Evolutionary conservation across 495 filamentous ascomycete species (phyloP).

Genomic region (Pyrenula massariospora): DNA sequence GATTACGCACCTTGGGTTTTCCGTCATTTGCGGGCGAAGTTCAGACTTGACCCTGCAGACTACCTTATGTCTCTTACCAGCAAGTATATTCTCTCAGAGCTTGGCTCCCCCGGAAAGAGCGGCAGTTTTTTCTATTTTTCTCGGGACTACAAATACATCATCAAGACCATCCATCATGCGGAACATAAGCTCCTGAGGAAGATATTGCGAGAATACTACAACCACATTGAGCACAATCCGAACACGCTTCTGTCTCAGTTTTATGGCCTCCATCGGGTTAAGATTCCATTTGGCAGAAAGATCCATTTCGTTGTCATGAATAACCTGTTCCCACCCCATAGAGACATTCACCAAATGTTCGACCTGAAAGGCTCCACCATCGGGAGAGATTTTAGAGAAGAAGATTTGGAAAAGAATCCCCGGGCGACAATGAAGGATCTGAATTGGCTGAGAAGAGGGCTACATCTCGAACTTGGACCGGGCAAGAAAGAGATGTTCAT

Average conservation of each 20-base stretch:
- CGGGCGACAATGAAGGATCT: slow-evolving; percentile 91
- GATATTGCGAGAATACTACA: slow-evolving; percentile 86
- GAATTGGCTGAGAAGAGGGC: slow-evolving; percentile 84
- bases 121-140: slow-evolving; percentile 99
- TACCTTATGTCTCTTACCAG: slow-evolving; percentile 97
- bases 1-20: slow-evolving; percentile 99
- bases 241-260: slow-evolving; percentile 97
- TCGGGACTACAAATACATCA: slow-evolving; percentile 99
- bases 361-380: slow-evolving; percentile 97
- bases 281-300: slow-evolving; percentile 96
- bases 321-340: slow-evolving; percentile 94
- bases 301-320: slow-evolving; percentile 99
- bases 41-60: slow-evolving; percentile 88
- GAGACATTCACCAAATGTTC: slow-evolving; percentile 94
- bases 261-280: slow-evolving; percentile 94
- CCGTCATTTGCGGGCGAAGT: slow-evolving; percentile 78
- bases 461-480: slow-evolving; percentile 77
- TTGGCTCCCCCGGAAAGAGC: slow-evolving; percentile 95
- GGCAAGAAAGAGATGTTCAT: slow-evolving; percentile 78
- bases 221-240: slow-evolving; percentile 85
- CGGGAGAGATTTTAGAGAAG: slow-evolving; percentile 81
- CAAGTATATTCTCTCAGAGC: slow-evolving; percentile 95
- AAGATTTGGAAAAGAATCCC: slow-evolving; percentile 77
- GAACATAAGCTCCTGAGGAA: slow-evolving; percentile 93
- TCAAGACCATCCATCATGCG: slow-evolving; percentile 97